Evolutionary conservation across 2,329 filamentous ascomycete genomes (phyloP).

Genomic region (Colletotrichum trifolii): DNA sequence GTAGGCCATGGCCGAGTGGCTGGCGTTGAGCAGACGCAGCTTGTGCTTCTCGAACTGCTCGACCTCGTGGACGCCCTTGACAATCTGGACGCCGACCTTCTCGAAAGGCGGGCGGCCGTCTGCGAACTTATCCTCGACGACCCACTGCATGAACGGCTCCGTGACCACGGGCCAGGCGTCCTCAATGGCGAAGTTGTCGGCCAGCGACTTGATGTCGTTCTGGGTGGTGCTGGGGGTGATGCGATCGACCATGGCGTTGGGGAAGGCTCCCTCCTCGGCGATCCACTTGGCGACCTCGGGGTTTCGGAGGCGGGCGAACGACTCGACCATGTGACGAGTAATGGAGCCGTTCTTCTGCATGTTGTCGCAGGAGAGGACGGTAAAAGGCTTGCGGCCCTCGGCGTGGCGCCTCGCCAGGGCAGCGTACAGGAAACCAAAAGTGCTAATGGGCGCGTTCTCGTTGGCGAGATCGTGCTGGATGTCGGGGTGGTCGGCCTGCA

Average conservation of each 20-base stretch:
- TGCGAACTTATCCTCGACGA: conserved; percentile 63
- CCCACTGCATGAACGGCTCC: conserved; percentile 67
- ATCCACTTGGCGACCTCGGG: conserved; percentile 62
- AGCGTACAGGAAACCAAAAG: conserved; percentile 64
- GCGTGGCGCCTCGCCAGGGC: conserved; percentile 58
- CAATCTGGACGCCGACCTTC: conserved; percentile 63
- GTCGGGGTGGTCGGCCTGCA: conserved; percentile 59
- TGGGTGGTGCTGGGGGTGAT: conserved; percentile 63
- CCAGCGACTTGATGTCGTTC: conserved; percentile 56
- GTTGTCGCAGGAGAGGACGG: conserved; percentile 66
- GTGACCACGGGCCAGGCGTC: conserved; percentile 66
- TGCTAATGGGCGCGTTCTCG: conserved; percentile 56
- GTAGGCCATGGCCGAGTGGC: conserved; percentile 64
- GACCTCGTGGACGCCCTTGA: conserved; percentile 61
- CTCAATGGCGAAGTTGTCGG: conserved; percentile 57
- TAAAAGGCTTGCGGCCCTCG: conserved; percentile 62
- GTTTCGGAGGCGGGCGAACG: conserved; percentile 60
- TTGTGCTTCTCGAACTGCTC: conserved; percentile 68
- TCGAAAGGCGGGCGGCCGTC: conserved; percentile 64
- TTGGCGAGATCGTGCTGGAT: conserved; percentile 61
- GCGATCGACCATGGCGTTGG: conserved; percentile 67
- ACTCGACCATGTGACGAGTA: conserved; percentile 61
- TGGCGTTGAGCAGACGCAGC: conserved; percentile 64
- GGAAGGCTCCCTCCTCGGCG: conserved; percentile 58
- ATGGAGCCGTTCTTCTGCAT: conserved; percentile 68